Evolutionary conservation across 2,329 filamentous ascomycete species (phyloP).

Genomic region (Zasmidium angulare): DNA sequence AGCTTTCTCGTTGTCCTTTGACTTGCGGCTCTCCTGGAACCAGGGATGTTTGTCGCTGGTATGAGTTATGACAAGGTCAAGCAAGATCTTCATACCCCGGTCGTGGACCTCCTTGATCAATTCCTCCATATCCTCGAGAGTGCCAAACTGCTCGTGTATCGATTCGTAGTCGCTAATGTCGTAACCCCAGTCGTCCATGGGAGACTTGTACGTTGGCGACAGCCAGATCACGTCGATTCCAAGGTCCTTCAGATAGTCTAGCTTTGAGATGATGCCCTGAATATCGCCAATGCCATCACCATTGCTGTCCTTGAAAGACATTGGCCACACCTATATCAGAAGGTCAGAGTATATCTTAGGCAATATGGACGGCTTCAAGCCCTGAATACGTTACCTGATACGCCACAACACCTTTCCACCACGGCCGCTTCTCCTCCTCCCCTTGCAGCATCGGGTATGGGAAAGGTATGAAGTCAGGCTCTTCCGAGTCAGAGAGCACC

Average conservation of each 20-base stretch:
- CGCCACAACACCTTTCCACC: slow-evolving; percentile 49
- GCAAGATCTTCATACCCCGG: slow-evolving; percentile 67
- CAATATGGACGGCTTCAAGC: no score
- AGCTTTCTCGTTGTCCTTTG: slow-evolving; percentile 50
- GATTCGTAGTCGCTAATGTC: slow-evolving; percentile 68
- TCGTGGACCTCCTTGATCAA: slow-evolving; percentile 61
- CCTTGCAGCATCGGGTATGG: slow-evolving; percentile 8
- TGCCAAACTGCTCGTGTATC: slow-evolving; percentile 66
- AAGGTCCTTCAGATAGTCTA: slow-evolving; percentile 59
- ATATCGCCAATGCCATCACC: slow-evolving; percentile 62
- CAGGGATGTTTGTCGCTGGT: slow-evolving; percentile 64
- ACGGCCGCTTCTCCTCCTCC: slow-evolving; percentile 26
- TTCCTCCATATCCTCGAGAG: slow-evolving; percentile 63
- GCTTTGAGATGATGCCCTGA: slow-evolving; percentile 61
- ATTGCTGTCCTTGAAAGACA: slow-evolving; percentile 53
- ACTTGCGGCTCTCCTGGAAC: slow-evolving; percentile 58
- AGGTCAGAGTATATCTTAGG: no score
- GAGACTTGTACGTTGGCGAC: slow-evolving; percentile 61
- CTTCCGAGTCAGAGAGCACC: background rate
- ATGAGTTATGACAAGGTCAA: slow-evolving; percentile 78
- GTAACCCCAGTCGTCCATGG: slow-evolving; percentile 68
- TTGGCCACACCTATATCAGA: slow-evolving; percentile 51
- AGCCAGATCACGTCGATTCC: slow-evolving; percentile 67
- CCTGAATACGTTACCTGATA: no score
- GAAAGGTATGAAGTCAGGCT: background rate